Evolutionary conservation across 805 yeast species (phyloP).

Genomic region (Phaffomyces opuntiae): DNA sequence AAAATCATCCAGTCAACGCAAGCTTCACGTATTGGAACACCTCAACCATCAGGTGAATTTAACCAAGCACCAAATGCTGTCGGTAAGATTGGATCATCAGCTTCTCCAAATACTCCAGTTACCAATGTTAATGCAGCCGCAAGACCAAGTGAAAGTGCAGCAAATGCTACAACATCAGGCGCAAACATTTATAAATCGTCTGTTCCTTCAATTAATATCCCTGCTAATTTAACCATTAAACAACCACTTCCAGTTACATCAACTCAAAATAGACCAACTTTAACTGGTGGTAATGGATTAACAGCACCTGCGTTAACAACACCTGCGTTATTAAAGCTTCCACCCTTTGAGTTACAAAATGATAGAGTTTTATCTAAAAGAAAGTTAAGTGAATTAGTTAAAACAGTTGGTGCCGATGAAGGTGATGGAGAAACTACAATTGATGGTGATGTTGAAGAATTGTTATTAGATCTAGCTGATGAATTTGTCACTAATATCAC

Average conservation of each 20-base stretch:
- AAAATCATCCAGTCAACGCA: constrained; percentile 11
- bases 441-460: constrained; percentile 94
- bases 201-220: constrained; percentile 63
- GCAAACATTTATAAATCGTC: constrained; percentile 32
- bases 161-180: constrained; percentile 20
- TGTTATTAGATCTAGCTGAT: constrained; percentile 87
- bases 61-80: constrained; percentile 5
- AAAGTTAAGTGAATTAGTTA: constrained; percentile 80
- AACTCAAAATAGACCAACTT: constrained; percentile 70
- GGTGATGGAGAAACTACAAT: constrained; percentile 87
- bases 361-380: constrained; percentile 84
- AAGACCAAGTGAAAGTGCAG: constrained; percentile 25
- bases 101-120: constrained; percentile 31
- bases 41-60: constrained; percentile 11
- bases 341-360: constrained; percentile 75
- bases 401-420: constrained; percentile 74
- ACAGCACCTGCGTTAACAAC: constrained; percentile 63
- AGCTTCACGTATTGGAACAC: constrained; percentile 17
- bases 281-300: constrained; percentile 78
- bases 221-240: constrained; percentile 58
- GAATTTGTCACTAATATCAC: constrained; percentile 91
- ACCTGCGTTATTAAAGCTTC: constrained; percentile 69
- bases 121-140: constrained; percentile 47
- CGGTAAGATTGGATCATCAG: constrained; percentile 15
- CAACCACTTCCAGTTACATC: constrained; percentile 60